These are phyloP conservation scores for Immersiella caudata DNA, from an alignment of 495 filamentous ascomycete species.

Conservation along the genomic window DNA sequence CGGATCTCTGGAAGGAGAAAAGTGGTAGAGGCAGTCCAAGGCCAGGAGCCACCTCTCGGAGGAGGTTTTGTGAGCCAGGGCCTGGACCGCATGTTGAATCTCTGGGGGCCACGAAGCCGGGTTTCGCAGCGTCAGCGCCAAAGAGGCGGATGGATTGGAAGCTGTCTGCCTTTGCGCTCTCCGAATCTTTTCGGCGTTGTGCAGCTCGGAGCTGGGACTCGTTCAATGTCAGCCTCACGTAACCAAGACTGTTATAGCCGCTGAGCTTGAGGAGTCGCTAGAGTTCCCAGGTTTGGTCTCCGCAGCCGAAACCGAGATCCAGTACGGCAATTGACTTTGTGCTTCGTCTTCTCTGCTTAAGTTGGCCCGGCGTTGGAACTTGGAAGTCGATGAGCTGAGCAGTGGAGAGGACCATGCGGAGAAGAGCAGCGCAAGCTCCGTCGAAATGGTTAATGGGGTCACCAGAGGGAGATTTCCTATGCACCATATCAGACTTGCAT, in stretches of 20 bases:
- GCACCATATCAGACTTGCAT: too few species aligned
- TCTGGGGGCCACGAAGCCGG: neutral
- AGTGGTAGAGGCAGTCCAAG: constrained; percentile 56
- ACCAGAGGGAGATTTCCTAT: too few species aligned
- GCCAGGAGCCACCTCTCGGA: constrained; percentile 50
- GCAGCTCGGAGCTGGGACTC: neutral
- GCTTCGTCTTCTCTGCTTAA: neutral
- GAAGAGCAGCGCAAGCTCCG: too few species aligned
- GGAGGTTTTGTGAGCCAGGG: neutral
- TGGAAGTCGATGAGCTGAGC: too few species aligned
- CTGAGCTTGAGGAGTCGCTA: neutral
- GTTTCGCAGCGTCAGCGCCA: constrained; percentile 3
- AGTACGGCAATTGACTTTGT: neutral
- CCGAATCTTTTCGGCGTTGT: neutral
- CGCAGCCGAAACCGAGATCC: constrained; percentile 4
- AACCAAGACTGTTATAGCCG: neutral
- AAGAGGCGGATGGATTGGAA: neutral
- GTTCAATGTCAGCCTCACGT: constrained; percentile 6
- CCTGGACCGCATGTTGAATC: neutral
- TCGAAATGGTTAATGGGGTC: too few species aligned
- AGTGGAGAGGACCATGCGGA: too few species aligned
- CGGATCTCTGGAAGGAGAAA: constrained; percentile 48
- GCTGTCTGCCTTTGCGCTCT: neutral
- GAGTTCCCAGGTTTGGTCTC: constrained; percentile 7
- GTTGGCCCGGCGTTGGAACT: neutral